Evolutionary conservation across 345 rosid genomes (phyloP), one percentile per base, ranked within the genome.

Genomic region (Clarkia xantiana): DNA sequence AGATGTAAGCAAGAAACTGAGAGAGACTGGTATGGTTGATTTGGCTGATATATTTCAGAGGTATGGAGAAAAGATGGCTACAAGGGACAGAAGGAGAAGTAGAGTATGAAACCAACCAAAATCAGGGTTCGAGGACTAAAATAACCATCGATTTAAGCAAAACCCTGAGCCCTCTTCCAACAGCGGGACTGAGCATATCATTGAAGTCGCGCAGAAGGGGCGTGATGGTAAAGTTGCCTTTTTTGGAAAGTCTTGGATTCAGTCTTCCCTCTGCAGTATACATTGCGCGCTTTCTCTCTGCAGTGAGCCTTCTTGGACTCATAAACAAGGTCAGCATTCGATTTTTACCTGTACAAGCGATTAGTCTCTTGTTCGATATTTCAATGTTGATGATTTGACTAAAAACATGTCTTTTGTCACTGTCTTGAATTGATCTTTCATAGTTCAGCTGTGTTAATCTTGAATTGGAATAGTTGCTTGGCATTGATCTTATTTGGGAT

Each of bases 51-150:
- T 89, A 64, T 73, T 85, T 10, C 61, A 73, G 57, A 78, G 95
- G 57, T 80, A 71, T 61, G 94, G 90, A 1, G 72, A 78, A 73
- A 89, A 85, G 65, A 89, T 89, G 97, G 72, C 90, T 22, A 82
- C 95, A 9, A 54, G 94, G 44, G 87, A 85, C 41, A 67, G 95
- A 67, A 78, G 97, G 64, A 80, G 82, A 67, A 61, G 69, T 13
- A 72, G 82, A 66, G 61, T 54, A 51, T 45, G 12, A 56, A 52
- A 62, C 36, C 36, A 10, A 29, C 7, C 36, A 5, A 29, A 29
- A 29, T 29, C 36, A 29, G 36, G 36, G 36, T 29, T 29, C 36
- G 36, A 29, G 7, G 36, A 29, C 36, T 29, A 29, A 3, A 29
- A 29, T n/a, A 29, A 5, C 1, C 8, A 29, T 29, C 8, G 36